Evolutionary conservation across 805 yeast species (phyloP), one percentile per base, ranked within the genome.

Genomic region (Myxozyma nipponensis): DNA sequence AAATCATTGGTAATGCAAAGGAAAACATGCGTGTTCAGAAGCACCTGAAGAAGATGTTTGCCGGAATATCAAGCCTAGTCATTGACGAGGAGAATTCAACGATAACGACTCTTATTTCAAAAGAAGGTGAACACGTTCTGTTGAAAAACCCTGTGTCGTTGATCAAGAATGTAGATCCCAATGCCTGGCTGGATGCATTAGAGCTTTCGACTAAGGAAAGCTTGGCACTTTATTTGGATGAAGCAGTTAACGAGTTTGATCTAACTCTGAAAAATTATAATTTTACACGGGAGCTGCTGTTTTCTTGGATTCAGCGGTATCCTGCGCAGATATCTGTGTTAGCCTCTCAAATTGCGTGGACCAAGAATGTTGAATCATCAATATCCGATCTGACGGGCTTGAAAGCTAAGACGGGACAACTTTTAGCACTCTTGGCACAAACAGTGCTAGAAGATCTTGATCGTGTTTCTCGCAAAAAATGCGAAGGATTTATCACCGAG

Each of bases 1-100:
- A 87, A 54, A 77, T 91, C 36, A 76, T 91, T 32, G 96, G 97
- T 1, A 76, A 82, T 45, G 69, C 79, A 0, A 68, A 63, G 3
- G 77, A 82, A 56, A 59, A 78, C 1, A 38, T 41, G 1, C 57
- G 72, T 4, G 71, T 83, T 3, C 80, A 82, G 17, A 75, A 72
- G 41, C 89, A 84, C 61, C 67, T 89, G 44, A 71, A 72, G 42
- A 86, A 85, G 61, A 77, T 89, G 82, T 89, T 85, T 63, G 65
- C 79, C 3, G 95, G 91, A 1, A 69, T 88, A 2, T 57, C 74
- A 0, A 61, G 70, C 2, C 57, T 86, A 1, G 59, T 66, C 0
- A 65, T 62, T 35, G 74, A 75, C 18, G 58, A 57, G 1, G 68
- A 66, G 3, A 57, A 57, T 2, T 66, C 69, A 0, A 32, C 58